phyloP scores from a whole-genome alignment of 768 basidiomycete genomes.

The Omphalotus guepiniiformis region DNA sequence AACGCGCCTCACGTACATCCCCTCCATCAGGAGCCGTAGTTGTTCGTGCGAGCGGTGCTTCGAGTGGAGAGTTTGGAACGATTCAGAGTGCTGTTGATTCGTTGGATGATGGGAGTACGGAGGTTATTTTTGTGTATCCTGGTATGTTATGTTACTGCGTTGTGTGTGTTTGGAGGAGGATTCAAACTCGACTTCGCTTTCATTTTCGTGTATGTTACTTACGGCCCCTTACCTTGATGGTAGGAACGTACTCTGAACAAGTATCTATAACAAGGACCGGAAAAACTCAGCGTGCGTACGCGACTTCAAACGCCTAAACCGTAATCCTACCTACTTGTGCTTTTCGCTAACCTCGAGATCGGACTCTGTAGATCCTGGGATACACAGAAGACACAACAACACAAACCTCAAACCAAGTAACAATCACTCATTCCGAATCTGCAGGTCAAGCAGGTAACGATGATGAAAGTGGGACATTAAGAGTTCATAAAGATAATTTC shows the following conservation, averaged over 20 bases:
- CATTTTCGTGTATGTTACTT: background rate
- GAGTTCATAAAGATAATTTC: constrained; percentile 28
- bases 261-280: constrained; percentile 17
- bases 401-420: constrained; percentile 3
- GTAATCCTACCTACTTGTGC: background rate
- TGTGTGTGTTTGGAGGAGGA: background rate
- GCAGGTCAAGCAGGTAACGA: constrained; percentile 4
- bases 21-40: constrained; percentile 19
- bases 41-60: constrained; percentile 11
- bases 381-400: background rate
- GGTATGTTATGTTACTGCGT: constrained; percentile 6
- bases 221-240: background rate
- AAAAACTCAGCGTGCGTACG: constrained; percentile 13
- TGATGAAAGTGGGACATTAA: constrained; percentile 22
- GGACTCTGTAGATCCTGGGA: constrained; percentile 4
- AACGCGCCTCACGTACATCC: constrained; percentile 16
- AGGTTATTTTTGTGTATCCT: constrained; percentile 19
- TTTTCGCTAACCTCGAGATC: too few species aligned
- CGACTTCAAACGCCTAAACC: background rate
- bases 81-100: constrained; percentile 19
- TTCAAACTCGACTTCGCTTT: background rate
- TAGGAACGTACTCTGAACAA: constrained; percentile 20
- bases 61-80: constrained; percentile 18
- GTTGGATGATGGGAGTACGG: constrained; percentile 15
- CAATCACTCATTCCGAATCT: background rate